Base-by-base conservation (phyloP, 148 eudicot species). In the Linanthus parryae region DNA sequence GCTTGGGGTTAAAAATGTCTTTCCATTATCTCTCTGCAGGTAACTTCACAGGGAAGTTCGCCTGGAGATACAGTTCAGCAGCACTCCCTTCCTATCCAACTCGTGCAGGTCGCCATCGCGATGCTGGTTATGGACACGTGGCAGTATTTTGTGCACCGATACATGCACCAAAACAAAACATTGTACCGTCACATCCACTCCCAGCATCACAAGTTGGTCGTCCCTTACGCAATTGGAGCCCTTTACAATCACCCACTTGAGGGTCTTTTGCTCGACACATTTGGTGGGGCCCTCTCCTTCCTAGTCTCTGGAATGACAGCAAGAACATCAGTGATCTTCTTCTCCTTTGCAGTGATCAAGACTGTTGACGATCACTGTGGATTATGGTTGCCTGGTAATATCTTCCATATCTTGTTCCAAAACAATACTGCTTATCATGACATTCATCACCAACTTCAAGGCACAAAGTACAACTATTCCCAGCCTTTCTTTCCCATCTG, bases 351-450 rank as follows among this genome's bases (percentile, higher is more conserved):
- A 3, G 73, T 68, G 12, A 22, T 72, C 12, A 76, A 76, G 64
- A 76, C 81, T 22, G 71, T 76, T 8, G 77, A 76, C 54, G 81
- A 76, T 58, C 81, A 76, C 52, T 76, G 81, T 33, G 81, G 81
- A 37, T 62, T 76, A 4, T 68, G 71, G 77, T 58, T 72, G 53
- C 81, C 81, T 28, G 81, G 81, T 19, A 76, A 76, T 40, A 52
- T 72, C 42, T 76, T 76, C 69, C 77, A 72, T 44, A n/a, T 64
- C 6, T 43, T 68, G 31, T 76, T 76, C 72, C 61, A 72, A 36
- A 76, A 76, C 63, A 76, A 72, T 16, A 59, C 74, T 17, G 81
- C 81, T 18, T 76, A 76, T 53, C 81, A 76, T 37, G 81, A 76
- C 53, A 62, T 76, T 39, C 81, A 76, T 59, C 77, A 76, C 65